phyloP scores from a whole-genome alignment of 2,329 filamentous ascomycete species.

The Leptographium lundbergii region DNA sequence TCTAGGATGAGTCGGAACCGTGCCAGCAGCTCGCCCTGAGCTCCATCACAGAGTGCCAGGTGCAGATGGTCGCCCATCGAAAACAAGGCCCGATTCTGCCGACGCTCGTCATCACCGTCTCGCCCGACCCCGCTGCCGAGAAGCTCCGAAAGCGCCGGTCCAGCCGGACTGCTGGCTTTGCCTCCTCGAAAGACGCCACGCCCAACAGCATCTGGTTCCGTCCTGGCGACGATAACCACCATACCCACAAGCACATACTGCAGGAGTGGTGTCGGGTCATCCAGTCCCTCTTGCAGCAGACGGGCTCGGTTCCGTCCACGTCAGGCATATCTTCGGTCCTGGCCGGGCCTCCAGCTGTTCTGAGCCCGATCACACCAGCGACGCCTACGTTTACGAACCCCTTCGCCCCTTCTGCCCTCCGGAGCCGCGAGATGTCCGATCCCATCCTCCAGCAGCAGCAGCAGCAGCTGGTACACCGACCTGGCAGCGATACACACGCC shows the following conservation, averaged over 20 bases:
- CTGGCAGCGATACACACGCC: conserved; percentile 29
- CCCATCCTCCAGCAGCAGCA: background rate
- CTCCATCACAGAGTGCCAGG: conserved; percentile 42
- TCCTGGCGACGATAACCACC: conserved; percentile 31
- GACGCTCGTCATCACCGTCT: conserved; percentile 45
- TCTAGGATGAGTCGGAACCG: conserved; percentile 40
- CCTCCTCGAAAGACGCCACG: conserved; percentile 34
- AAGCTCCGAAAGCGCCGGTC: conserved; percentile 52
- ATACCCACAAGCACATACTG: conserved; percentile 27
- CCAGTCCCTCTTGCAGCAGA: conserved; percentile 25
- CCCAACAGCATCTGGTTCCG: conserved; percentile 45
- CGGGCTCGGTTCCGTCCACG: background rate
- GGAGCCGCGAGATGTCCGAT: conserved; percentile 1
- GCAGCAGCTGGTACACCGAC: conserved; percentile 21
- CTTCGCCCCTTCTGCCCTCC: conserved; percentile 24
- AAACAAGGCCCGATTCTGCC: conserved; percentile 48
- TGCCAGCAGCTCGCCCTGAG: conserved; percentile 39
- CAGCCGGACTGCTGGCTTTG: conserved; percentile 47
- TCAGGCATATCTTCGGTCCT: conserved; percentile 14
- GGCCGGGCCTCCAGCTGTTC: conserved; percentile 25
- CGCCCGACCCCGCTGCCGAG: conserved; percentile 36
- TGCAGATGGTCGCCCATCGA: conserved; percentile 46
- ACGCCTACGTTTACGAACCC: conserved; percentile 43
- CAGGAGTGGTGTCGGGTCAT: conserved; percentile 49
- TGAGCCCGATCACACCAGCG: conserved; percentile 38